Conservation (phyloP, 129 eudicot genomes). For the carrot (Daucus carota) region DH1_v3.0 NC_030385.2:18508001-18508500, state of each 20-base stretch:
- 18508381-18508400: neutral
- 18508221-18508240: neutral
- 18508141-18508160: neutral
- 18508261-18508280: no score
- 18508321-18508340: neutral
- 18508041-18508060: neutral
- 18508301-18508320: neutral
- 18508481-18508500: neutral
- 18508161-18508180: neutral
- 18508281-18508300: neutral
- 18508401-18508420: neutral
- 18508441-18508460: neutral
- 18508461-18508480: neutral
- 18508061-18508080: neutral
- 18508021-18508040: neutral
- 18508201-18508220: neutral
- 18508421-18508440: neutral
- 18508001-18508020: neutral
- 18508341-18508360: neutral
- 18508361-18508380: neutral
- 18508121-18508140: neutral
- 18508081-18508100: neutral
- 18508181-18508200: neutral
- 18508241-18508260: neutral
- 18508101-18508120: neutral